These are phyloP conservation scores for Aurifilum marmelostoma DNA, from an alignment of 2,329 filamentous ascomycete species.

Conservation along the genomic window DNA sequence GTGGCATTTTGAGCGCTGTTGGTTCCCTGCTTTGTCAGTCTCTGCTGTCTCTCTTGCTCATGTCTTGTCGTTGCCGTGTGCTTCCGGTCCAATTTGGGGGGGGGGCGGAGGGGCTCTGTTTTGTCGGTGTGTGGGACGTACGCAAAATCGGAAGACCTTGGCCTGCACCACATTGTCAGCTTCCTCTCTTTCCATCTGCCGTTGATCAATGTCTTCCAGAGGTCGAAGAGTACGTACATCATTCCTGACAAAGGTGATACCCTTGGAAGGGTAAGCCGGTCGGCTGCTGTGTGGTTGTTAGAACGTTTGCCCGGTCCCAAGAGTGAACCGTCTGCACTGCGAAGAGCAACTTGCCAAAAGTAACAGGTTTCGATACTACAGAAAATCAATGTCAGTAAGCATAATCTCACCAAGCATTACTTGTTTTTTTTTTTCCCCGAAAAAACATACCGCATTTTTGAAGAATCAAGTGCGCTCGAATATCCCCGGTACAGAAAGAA, in stretches of 20 bases:
- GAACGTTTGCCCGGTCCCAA: not conserved
- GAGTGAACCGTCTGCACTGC: not conserved
- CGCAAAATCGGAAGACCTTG: constrained; percentile 67
- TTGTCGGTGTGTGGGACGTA: constrained; percentile 7
- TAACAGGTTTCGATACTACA: constrained; percentile 66
- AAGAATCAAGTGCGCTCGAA: constrained; percentile 19
- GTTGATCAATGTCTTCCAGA: not conserved
- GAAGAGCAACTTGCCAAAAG: constrained; percentile 57
- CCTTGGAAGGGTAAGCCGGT: constrained; percentile 67
- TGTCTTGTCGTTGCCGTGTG: not conserved
- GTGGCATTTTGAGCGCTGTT: constrained; percentile 63
- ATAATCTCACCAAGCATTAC: not conserved
- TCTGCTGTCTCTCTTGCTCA: not conserved
- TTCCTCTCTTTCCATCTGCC: not conserved
- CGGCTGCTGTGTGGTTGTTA: constrained; percentile 41
- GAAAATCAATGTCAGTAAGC: not conserved
- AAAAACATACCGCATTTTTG: constrained; percentile 38
- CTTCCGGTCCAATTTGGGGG: not conserved
- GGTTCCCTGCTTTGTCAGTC: constrained; percentile 7
- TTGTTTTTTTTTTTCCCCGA: too few relatives aligned
- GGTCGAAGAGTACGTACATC: constrained; percentile 45
- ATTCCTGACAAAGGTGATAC: constrained; percentile 70
- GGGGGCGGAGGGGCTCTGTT: not conserved
- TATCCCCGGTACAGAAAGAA: constrained; percentile 6
- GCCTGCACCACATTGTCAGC: constrained; percentile 34